phyloP scores from a whole-genome alignment of 176 grass and related monocot genomes.

The Dendrocalamus sinicus region DNA sequence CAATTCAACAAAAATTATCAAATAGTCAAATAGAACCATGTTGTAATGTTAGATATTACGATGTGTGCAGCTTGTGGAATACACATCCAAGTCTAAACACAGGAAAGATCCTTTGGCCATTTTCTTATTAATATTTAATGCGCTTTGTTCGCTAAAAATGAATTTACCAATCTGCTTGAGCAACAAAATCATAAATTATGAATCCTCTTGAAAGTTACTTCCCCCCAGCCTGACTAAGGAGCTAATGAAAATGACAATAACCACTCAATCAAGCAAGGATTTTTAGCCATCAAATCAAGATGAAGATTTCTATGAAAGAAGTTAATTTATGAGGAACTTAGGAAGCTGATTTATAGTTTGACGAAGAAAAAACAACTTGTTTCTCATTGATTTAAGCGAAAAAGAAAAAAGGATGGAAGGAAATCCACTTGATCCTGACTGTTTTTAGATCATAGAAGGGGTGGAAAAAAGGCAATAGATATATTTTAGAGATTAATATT shows the following conservation, averaged over 20 bases:
- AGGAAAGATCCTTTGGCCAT: conserved; percentile 26
- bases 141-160: conserved; percentile 31
- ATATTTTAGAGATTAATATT: not conserved
- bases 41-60: conserved; percentile 24
- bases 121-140: conserved; percentile 44
- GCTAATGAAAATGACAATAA: conserved; percentile 25
- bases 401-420: not conserved
- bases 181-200: conserved; percentile 36
- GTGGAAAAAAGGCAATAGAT: not conserved
- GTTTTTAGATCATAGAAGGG: conserved; percentile 19
- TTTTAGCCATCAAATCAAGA: conserved; percentile 40
- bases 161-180: conserved; percentile 41
- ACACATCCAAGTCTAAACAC: conserved; percentile 30
- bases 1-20: conserved; percentile 37
- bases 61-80: conserved; percentile 27
- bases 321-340: conserved; percentile 2
- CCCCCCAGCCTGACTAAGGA: conserved; percentile 1
- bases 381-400: conserved; percentile 1
- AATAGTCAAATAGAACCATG: conserved; percentile 31
- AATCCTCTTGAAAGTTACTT: conserved; percentile 15
- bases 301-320: not conserved
- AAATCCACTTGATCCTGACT: conserved; percentile 16
- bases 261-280: not conserved
- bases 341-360: not conserved
- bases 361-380: conserved; percentile 1